Evolutionary conservation across 2,329 filamentous ascomycete genomes (phyloP).

Genomic region (Colletotrichum plurivorum): DNA sequence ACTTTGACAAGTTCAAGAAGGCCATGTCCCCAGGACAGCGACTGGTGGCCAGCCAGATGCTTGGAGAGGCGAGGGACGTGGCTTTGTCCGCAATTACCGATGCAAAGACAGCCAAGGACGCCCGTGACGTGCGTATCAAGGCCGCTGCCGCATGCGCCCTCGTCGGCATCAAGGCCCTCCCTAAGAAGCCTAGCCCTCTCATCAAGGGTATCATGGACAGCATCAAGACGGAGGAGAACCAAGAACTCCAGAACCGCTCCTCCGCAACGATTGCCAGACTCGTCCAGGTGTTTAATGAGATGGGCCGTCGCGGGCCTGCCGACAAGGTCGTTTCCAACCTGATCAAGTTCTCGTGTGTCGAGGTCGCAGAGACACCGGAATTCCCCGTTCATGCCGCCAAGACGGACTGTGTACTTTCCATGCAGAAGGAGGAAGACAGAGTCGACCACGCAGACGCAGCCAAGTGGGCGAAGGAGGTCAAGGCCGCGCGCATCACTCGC

Average conservation of each 20-base stretch:
- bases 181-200: conserved; percentile 92
- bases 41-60: conserved; percentile 83
- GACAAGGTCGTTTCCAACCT: conserved; percentile 97
- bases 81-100: conserved; percentile 82
- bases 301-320: conserved; percentile 85
- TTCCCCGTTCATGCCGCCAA: conserved; percentile 87
- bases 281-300: conserved; percentile 87
- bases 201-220: conserved; percentile 99
- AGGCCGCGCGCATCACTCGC: conserved; percentile 88
- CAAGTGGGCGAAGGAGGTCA: conserved; percentile 91
- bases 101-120: conserved; percentile 82
- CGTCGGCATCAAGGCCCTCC: conserved; percentile 87
- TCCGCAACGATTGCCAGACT: conserved; percentile 87
- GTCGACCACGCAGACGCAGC: conserved; percentile 92
- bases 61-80: conserved; percentile 82
- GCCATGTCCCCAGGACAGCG: conserved; percentile 90
- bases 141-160: conserved; percentile 90
- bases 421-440: conserved; percentile 97
- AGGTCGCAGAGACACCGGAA: conserved; percentile 97
- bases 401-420: conserved; percentile 86
- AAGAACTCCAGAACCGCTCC: conserved; percentile 88
- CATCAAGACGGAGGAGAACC: conserved; percentile 93
- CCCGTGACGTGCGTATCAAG: conserved; percentile 87
- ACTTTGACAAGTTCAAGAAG: conserved; percentile 91
- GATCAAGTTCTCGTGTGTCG: conserved; percentile 97